Percentiles rank a stretch among this genome's conserved stretches.
Evolutionary conservation across 768 basidiomycete genomes (phyloP).

Genomic region (Kwoniella europaea): DNA sequence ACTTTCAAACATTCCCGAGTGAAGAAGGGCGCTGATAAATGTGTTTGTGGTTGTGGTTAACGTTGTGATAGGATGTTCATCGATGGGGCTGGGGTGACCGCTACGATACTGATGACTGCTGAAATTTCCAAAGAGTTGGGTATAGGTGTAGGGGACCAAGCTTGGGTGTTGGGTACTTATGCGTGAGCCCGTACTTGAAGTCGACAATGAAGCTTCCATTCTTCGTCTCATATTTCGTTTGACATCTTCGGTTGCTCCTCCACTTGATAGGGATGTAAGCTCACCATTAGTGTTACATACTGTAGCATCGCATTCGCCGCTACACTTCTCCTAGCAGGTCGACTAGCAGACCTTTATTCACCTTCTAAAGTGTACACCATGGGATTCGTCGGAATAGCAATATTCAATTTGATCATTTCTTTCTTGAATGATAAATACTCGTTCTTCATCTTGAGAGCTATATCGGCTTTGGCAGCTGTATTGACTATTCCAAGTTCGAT

Average conservation of each 20-base stretch:
- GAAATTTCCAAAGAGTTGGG: conserved; percentile 45
- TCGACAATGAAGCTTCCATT: not conserved
- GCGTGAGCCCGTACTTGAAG: conserved; percentile 14
- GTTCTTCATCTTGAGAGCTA: conserved; percentile 53
- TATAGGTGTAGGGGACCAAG: conserved; percentile 37
- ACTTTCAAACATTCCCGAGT: no score
- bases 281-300: no score
- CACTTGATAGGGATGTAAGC: not conserved
- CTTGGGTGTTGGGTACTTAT: conserved; percentile 52
- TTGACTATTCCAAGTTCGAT: conserved; percentile 52
- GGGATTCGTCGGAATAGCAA: conserved; percentile 50
- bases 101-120: conserved; percentile 52
- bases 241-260: not conserved
- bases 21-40: not conserved
- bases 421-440: conserved; percentile 51
- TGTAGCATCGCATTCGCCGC: conserved; percentile 19
- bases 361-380: conserved; percentile 48
- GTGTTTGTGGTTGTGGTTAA: not conserved
- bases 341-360: conserved; percentile 48
- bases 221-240: not conserved
- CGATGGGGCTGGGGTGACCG: conserved; percentile 50
- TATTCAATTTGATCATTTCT: conserved; percentile 52
- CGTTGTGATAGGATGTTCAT: conserved; percentile 26
- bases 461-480: conserved; percentile 47
- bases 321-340: conserved; percentile 44